Base-by-base conservation (phyloP, 2,329 filamentous ascomycete genomes). In the Pseudopithomyces chartarum region DNA sequence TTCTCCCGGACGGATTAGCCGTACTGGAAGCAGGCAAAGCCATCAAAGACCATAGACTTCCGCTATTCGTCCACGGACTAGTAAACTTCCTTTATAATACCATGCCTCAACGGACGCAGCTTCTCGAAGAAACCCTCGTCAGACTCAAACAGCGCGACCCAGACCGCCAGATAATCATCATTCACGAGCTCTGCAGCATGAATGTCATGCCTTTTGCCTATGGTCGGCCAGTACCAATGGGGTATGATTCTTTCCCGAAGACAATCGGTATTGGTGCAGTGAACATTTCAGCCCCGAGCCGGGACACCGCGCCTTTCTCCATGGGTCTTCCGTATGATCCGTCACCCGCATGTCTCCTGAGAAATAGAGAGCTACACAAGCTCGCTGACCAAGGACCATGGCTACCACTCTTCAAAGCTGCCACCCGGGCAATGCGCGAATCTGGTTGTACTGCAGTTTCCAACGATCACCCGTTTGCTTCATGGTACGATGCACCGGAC, bases 41-140 rank as follows among this genome's bases (percentile, higher is more conserved):
- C n/a, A 46, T 46, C 10, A 32, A 23, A 32, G 43, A 46, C 23
- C 22, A n/a, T 23, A 26, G 23, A 6, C 20, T 46, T 17, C 43
- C 43, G 6, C 43, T 46, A 23, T 46, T 46, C 26, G 43, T 46
- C 13, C 43, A 49, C 20, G 46, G 46, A 6, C 12, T 49, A 13
- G 32, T 36, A n/a, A 49, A 39, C 17, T 49, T 49, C 17, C 46
- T 49, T 11, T 49, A 36, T 32, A 49, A 49, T 17, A 36, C 46
- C 32, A 49, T 39, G 46, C 32, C 46, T 11, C 20, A n/a, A 2
- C 32, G 46, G 46, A 23, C 34, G 7, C 46, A 36, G 46, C 34
- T 49, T 11, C 32, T 49, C 32, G 34, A 39, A 8, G 46, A 22
- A 15, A 38, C 46, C 10, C 46, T 49, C 29, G 17, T 23, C 17